These are phyloP conservation scores for Rosa hybrid DNA, from an alignment of 331 rosid genomes.

Conservation along the genomic window DNA sequence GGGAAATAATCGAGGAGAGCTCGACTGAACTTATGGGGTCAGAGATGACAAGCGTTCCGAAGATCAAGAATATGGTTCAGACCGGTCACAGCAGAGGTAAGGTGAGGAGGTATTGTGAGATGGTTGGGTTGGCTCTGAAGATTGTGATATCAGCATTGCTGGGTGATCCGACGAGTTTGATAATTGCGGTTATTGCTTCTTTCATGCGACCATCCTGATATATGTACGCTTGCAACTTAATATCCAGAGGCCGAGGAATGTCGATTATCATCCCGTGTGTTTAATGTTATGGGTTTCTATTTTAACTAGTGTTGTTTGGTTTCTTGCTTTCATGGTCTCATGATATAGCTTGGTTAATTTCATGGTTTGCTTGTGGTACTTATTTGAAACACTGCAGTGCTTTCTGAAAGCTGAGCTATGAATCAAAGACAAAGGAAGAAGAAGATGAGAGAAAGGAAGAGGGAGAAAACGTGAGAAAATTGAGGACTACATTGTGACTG, in stretches of 20 bases:
- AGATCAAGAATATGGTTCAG: constrained; percentile 45
- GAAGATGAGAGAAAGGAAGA: too few species aligned
- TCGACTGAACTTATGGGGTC: constrained; percentile 46
- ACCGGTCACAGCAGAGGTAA: constrained; percentile 53
- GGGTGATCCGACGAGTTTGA: constrained; percentile 81
- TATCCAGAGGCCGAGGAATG: not conserved
- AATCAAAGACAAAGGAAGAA: too few species aligned
- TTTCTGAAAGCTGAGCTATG: too few species aligned
- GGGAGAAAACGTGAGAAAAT: too few species aligned
- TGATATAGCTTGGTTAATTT: too few species aligned
- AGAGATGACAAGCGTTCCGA: constrained; percentile 37
- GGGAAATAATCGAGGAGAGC: constrained; percentile 73
- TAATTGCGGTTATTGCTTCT: constrained; percentile 67
- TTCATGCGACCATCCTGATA: constrained; percentile 44
- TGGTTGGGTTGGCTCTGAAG: constrained; percentile 72
- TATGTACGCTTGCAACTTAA: too few species aligned
- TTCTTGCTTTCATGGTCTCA: too few species aligned
- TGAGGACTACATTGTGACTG: too few species aligned
- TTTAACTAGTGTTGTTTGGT: not conserved
- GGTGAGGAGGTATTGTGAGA: constrained; percentile 63
- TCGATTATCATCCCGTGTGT: not conserved
- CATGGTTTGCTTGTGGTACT: too few species aligned
- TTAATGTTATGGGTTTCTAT: not conserved
- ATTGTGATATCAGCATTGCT: constrained; percentile 67
- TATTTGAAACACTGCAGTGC: too few species aligned